These are phyloP conservation scores for Verticillium dahliae DNA, from an alignment of 2,329 filamentous ascomycete genomes.

Conservation along the genomic window DNA sequence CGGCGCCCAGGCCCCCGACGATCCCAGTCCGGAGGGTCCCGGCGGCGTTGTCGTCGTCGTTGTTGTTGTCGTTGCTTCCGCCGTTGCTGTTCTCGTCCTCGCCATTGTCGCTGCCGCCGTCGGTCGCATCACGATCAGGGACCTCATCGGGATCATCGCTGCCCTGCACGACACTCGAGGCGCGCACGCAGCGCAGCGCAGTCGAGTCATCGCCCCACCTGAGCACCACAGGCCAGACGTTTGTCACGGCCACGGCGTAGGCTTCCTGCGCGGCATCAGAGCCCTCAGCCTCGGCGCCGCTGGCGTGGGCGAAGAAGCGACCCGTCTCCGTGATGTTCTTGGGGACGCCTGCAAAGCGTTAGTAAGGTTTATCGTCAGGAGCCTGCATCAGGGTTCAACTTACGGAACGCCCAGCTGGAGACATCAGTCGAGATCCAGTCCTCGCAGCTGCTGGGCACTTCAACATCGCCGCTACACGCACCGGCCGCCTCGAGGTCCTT, in stretches of 20 bases:
- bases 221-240: not conserved
- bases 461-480: not conserved
- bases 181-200: constrained; percentile 1
- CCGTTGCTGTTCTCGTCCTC: not conserved
- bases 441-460: not conserved
- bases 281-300: not conserved
- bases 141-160: not conserved
- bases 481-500: not conserved
- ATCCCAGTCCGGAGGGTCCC: not conserved
- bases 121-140: not conserved
- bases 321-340: not conserved
- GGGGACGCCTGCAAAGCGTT: not conserved
- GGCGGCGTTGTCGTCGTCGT: not conserved
- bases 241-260: not conserved
- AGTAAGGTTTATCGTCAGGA: not conserved
- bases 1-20: not conserved
- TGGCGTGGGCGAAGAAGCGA: not conserved
- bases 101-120: not conserved
- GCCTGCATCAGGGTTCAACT: not conserved
- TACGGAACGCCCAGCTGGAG: not conserved
- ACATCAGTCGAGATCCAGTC: not conserved
- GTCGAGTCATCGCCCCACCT: not conserved
- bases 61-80: not conserved
- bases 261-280: constrained; percentile 9
- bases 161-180: not conserved